A percentile compares a stretch with the other conserved stretches of the same genome.
Conservation (phyloP, 768 basidiomycete species). For the Nevesoporus exiguus region DNA sequence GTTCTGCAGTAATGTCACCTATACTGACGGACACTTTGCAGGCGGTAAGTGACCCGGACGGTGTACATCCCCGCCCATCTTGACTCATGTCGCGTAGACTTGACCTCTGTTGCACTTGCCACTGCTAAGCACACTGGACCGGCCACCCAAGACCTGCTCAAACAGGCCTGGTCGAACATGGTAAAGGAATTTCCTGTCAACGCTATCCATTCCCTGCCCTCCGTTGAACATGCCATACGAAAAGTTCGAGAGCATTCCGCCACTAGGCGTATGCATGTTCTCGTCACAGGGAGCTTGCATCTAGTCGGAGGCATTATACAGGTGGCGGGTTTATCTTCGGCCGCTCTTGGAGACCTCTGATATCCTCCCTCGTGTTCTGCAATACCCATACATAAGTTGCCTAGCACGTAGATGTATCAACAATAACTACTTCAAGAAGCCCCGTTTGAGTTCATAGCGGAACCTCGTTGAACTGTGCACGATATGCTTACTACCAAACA, state of each 20-base stretch:
- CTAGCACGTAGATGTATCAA: conserved; percentile 3
- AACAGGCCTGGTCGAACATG: conserved; percentile 65
- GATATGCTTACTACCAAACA: background rate
- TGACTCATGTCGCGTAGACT: conserved; percentile 47
- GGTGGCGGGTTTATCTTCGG: conserved; percentile 75
- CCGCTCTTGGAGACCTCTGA: conserved; percentile 48
- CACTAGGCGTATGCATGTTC: conserved; percentile 46
- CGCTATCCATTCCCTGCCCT: conserved; percentile 75
- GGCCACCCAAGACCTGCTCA: conserved; percentile 73
- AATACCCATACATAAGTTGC: background rate
- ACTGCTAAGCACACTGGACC: conserved; percentile 61
- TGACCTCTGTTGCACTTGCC: conserved; percentile 66
- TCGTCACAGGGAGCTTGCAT: conserved; percentile 91
- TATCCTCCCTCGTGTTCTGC: too few relatives aligned
- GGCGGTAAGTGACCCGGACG: conserved; percentile 55
- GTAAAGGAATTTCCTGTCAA: conserved; percentile 57
- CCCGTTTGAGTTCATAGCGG: background rate
- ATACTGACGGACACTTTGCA: conserved; percentile 84
- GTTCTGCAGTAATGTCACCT: conserved; percentile 97
- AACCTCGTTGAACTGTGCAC: background rate
- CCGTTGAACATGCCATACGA: conserved; percentile 86
- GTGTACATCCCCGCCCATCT: background rate
- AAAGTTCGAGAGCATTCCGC: conserved; percentile 47
- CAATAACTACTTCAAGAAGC: background rate
- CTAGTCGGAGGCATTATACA: conserved; percentile 93